Percentiles rank a stretch among this genome's conserved stretches.
phyloP scores from a whole-genome alignment of 2,329 filamentous ascomycete genomes.

The Annulohypoxylon truncatum region DNA sequence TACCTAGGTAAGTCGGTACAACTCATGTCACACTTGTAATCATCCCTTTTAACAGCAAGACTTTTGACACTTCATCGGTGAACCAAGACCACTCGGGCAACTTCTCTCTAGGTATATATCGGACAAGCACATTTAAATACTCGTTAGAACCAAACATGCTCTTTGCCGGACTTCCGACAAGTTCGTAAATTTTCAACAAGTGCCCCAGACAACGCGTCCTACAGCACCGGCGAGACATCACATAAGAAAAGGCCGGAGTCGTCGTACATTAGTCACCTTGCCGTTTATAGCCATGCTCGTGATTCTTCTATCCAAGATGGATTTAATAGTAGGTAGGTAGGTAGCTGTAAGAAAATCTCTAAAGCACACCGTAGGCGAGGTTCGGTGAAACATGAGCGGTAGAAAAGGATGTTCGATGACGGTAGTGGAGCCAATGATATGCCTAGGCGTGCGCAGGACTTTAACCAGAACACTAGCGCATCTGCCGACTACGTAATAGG shows the following conservation, averaged over 20 bases:
- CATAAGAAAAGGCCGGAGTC: constrained; percentile 22
- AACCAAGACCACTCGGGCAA: not conserved
- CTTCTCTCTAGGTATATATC: not conserved
- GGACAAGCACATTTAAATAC: not conserved
- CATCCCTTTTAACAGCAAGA: not conserved
- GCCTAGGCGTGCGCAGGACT: not conserved
- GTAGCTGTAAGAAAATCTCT: constrained; percentile 1
- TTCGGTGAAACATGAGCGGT: constrained; percentile 34
- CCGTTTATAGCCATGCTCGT: not conserved
- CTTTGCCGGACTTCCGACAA: constrained; percentile 7
- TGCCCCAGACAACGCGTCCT: constrained; percentile 21
- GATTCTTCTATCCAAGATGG: not conserved
- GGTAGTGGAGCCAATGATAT: constrained; percentile 29
- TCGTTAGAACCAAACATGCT: not conserved
- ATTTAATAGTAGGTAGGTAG: no score
- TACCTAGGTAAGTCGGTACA: no score
- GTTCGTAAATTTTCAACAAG: constrained; percentile 14
- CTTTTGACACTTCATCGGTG: not conserved
- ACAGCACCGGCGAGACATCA: constrained; percentile 33
- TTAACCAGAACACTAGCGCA: constrained; percentile 22
- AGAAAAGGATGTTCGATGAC: constrained; percentile 21
- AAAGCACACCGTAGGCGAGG: constrained; percentile 6
- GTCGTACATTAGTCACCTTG: constrained; percentile 18
- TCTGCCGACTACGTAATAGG: constrained; percentile 31
- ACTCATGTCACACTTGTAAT: not conserved